Conservation (phyloP, 2,329 filamentous ascomycete species). For the Alternaria solani region DNA sequence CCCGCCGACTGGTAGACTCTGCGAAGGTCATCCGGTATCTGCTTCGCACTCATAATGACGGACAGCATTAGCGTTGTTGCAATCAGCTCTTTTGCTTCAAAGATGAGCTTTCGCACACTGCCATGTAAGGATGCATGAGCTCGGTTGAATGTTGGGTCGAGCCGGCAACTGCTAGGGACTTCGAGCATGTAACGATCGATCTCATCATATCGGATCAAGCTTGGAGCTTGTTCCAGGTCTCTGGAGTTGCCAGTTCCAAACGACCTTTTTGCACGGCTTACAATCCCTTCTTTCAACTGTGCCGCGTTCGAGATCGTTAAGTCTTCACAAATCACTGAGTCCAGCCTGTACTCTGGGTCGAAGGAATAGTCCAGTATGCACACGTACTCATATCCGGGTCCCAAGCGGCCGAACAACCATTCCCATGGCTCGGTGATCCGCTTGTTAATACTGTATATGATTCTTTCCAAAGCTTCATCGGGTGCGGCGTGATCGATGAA, state of each 20-base stretch:
- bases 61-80: neutral
- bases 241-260: neutral
- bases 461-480: neutral
- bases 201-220: slow-evolving; percentile 1
- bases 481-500: slow-evolving; percentile 6
- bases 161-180: neutral
- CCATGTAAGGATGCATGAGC: neutral
- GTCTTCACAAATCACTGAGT: neutral
- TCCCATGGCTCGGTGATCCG: slow-evolving; percentile 7
- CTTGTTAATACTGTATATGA: slow-evolving; percentile 10
- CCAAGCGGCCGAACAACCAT: slow-evolving; percentile 13
- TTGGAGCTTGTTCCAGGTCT: neutral
- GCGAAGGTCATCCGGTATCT: slow-evolving; percentile 8
- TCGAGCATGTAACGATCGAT: slow-evolving; percentile 11
- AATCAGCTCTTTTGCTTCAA: slow-evolving; percentile 10
- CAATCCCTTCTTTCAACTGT: neutral
- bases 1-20: neutral
- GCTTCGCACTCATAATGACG: slow-evolving; percentile 13
- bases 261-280: neutral
- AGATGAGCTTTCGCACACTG: slow-evolving; percentile 2
- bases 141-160: neutral
- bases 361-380: slow-evolving; percentile 12
- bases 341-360: neutral
- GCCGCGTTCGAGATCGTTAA: neutral
- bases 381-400: slow-evolving; percentile 16